Evolutionary conservation across 768 basidiomycete genomes (phyloP).

Genomic region (Xerocomus spinulosus): DNA sequence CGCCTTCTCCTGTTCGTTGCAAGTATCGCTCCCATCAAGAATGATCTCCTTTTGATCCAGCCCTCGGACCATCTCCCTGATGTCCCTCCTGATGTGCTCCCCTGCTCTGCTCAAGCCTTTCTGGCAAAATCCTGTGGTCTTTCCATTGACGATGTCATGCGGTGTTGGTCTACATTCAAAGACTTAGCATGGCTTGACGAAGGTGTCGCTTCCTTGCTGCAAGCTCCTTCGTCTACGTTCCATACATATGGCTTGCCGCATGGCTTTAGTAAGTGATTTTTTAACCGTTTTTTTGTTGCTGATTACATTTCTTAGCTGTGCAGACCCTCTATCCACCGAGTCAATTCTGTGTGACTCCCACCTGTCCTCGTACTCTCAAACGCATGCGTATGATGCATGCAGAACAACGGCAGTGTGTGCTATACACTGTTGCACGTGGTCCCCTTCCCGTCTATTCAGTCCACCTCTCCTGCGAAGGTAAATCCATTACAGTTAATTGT

Average conservation of each 20-base stretch:
- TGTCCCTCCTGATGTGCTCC: not conserved
- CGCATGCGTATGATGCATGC: constrained; percentile 5
- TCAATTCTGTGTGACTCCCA: not conserved
- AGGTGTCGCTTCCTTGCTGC: not conserved
- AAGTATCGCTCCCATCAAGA: not conserved
- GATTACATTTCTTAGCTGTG: too few species aligned
- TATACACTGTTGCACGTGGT: not conserved
- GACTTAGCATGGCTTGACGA: not conserved
- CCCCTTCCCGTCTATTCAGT: not conserved
- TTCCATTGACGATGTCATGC: not conserved
- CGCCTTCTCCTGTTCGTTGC: not conserved
- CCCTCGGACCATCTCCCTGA: not conserved
- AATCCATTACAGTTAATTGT: not conserved
- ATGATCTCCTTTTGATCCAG: constrained; percentile 3
- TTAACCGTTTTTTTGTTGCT: too few species aligned
- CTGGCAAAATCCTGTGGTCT: constrained; percentile 1
- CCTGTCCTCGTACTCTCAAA: not conserved
- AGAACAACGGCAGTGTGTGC: not conserved
- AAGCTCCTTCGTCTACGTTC: not conserved
- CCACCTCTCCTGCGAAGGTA: constrained; percentile 1
- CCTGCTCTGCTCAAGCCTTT: not conserved
- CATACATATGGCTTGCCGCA: not conserved
- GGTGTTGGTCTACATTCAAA: constrained; percentile 1
- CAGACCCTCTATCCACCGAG: not conserved
- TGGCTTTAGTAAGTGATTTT: not conserved